Evolutionary conservation across 2,329 filamentous ascomycete species (phyloP), one percentile per base, ranked within the genome.

Genomic region (Calonectria crousiana): DNA sequence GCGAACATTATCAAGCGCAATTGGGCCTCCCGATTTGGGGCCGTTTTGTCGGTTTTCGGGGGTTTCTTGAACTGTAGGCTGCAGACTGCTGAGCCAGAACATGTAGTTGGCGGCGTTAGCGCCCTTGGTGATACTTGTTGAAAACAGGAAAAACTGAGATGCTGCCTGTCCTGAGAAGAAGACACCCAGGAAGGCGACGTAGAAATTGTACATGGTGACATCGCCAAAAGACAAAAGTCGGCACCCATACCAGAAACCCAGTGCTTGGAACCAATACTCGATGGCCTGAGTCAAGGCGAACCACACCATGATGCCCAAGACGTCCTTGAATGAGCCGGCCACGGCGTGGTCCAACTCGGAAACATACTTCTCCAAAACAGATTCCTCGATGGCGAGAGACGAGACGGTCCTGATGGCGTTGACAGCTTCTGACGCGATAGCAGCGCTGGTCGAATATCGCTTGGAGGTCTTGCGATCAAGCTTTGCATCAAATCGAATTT

Each of bases 1-100:
- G 28, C 87, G 84, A n/a, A 94, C 87, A 38, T 90, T 83, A 10
- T 87, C 85, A 73, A 93, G 87, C 18, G 87, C 84, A 3, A 93
- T 85, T 0, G 65, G 75, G 9, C 77, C 76, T 56, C 81, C 83
- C 1, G 81, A 77, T 20, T 81, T 82, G 1, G 87, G 87, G 0
- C 82, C 83, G 1, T 81, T 83, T 36, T 84, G 78, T 13, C 77
- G 76, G 78, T 88, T 88, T 38, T 85, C 79, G 1, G 81, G 77
- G 0, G 84, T 89, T 73, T 87, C 86, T 28, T 81, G 82, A 32
- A 88, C 86, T 4, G 78, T 85, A 0, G 85, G 83, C 71, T 88
- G 78, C n/a, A 87, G 78, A 36, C 82, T 78, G n/a, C 82, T 80
- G 28, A 90, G 83, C 87, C 87, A 87, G 78, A 89, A 84, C 67